A percentile compares a stretch with the other conserved stretches of the same genome.
Evolutionary conservation across 225 moss, liverwort and hornwort genomes (phyloP).

Genomic region (Physcomitrium patens): DNA sequence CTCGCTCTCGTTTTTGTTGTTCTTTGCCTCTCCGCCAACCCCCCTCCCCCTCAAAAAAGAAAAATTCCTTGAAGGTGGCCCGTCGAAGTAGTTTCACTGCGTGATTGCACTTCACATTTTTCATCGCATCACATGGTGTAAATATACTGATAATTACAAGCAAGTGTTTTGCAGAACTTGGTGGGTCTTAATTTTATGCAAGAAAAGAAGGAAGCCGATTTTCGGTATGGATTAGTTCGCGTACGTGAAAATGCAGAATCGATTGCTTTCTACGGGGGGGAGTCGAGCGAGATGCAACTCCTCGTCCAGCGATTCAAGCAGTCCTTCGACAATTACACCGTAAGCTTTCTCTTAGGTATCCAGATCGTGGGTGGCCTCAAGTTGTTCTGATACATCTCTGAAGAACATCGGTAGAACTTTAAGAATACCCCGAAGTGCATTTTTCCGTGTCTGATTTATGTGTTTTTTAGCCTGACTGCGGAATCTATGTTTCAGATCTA

Average conservation of each 20-base stretch:
- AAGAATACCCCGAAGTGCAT: not conserved
- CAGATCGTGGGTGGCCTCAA: conserved; percentile 13
- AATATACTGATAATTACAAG: conserved; percentile 22
- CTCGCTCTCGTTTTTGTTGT: not conserved
- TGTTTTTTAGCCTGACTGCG: conserved; percentile 14
- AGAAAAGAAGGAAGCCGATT: conserved; percentile 87
- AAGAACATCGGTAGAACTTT: not conserved
- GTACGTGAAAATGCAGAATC: conserved; percentile 93
- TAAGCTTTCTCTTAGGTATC: conserved; percentile 60
- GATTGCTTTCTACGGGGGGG: conserved; percentile 93
- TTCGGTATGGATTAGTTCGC: conserved; percentile 74
- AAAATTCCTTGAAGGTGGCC: too few species aligned
- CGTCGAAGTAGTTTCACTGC: not conserved
- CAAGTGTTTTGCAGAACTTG: conserved; percentile 60
- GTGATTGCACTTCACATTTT: conserved; percentile 16
- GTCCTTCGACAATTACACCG: conserved; percentile 88
- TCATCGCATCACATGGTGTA: conserved; percentile 6
- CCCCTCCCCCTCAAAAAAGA: too few species aligned
- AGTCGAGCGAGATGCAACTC: conserved; percentile 78
- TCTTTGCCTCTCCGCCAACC: not conserved
- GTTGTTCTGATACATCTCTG: conserved; percentile 13
- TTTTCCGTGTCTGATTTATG: conserved; percentile 9
- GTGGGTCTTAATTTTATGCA: conserved; percentile 93
- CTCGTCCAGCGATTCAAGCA: conserved; percentile 75
- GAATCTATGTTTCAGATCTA: conserved; percentile 14